These are phyloP conservation scores for Lasiosphaeriaceae sp. DNA, from an alignment of 495 filamentous ascomycete genomes.

Conservation along the genomic window DNA sequence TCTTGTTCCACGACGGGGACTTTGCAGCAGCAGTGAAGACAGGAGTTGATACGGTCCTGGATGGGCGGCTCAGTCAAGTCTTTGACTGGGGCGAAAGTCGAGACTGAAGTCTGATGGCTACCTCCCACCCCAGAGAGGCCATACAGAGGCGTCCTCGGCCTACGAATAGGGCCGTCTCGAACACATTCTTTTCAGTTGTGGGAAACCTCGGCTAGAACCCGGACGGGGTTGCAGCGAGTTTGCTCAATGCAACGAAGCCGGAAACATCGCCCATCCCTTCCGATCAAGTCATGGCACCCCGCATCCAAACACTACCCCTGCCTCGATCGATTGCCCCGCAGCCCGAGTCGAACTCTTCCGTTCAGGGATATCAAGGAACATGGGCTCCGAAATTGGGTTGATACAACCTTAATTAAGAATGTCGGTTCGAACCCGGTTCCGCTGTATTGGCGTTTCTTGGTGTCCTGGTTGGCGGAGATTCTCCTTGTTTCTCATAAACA, in stretches of 20 bases:
- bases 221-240: constrained; percentile 7
- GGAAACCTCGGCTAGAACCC: constrained; percentile 11
- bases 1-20: constrained; percentile 52
- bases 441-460: constrained; percentile 4
- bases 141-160: no score
- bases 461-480: constrained; percentile 27
- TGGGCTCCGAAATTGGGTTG: constrained; percentile 25
- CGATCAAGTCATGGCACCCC: constrained; percentile 13
- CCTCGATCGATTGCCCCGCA: constrained; percentile 20
- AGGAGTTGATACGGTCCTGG: constrained; percentile 40
- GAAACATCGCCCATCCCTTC: constrained; percentile 25
- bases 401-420: constrained; percentile 20
- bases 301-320: constrained; percentile 13
- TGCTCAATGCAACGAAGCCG: constrained; percentile 22
- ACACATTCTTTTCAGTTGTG: constrained; percentile 10
- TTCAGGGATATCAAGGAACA: constrained; percentile 29
- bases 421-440: constrained; percentile 22
- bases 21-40: constrained; percentile 41
- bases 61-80: constrained; percentile 36
- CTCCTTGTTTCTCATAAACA: constrained; percentile 19
- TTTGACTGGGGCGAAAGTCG: constrained; percentile 26
- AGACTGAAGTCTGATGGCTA: constrained; percentile 1
- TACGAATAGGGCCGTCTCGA: neutral
- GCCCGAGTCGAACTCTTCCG: constrained; percentile 25
- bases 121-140: neutral